Percentiles rank a stretch among this genome's conserved stretches.
Evolutionary conservation across 2,329 filamentous ascomycete species (phyloP).

Genomic region (Penicillium capsulatum): DNA sequence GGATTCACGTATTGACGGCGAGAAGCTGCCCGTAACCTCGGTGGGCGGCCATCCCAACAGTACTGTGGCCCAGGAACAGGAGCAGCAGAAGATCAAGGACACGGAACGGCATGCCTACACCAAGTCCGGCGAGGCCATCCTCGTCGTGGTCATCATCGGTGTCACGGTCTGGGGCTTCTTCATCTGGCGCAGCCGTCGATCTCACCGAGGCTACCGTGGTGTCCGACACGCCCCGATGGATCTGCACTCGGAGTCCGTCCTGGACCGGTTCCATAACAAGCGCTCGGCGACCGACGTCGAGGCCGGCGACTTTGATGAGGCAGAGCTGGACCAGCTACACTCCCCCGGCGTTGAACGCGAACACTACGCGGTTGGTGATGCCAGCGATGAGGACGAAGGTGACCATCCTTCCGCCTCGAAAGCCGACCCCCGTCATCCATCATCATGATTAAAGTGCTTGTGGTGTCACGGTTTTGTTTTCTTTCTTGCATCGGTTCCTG

Average conservation of each 20-base stretch:
- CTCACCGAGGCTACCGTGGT: slow-evolving; percentile 42
- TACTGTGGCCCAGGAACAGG: slow-evolving; percentile 62
- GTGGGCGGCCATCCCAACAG: slow-evolving; percentile 70
- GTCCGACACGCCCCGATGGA: slow-evolving; percentile 43
- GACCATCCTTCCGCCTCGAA: slow-evolving; percentile 7
- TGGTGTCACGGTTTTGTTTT: slow-evolving; percentile 1
- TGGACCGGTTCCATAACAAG: slow-evolving; percentile 48
- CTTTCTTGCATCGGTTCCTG: neutral
- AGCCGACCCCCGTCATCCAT: slow-evolving; percentile 4
- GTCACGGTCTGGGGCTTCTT: slow-evolving; percentile 71
- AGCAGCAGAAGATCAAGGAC: slow-evolving; percentile 70
- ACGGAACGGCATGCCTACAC: slow-evolving; percentile 88
- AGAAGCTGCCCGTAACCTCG: slow-evolving; percentile 72
- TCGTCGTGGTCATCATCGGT: slow-evolving; percentile 73
- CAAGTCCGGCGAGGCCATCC: slow-evolving; percentile 77
- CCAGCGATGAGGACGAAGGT: slow-evolving; percentile 38
- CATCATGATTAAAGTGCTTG: slow-evolving; percentile 7
- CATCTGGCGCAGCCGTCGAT: slow-evolving; percentile 55
- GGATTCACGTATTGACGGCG: slow-evolving; percentile 78
- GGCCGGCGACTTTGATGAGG: slow-evolving; percentile 59
- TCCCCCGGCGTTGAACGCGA: slow-evolving; percentile 32
- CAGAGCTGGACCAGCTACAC: slow-evolving; percentile 55
- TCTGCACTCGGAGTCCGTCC: slow-evolving; percentile 32
- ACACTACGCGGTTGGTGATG: slow-evolving; percentile 49
- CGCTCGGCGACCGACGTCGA: slow-evolving; percentile 51